These are phyloP conservation scores for Alopecurus myosuroides DNA, from an alignment of 176 grass and related monocot species.

Conservation along the genomic window DNA sequence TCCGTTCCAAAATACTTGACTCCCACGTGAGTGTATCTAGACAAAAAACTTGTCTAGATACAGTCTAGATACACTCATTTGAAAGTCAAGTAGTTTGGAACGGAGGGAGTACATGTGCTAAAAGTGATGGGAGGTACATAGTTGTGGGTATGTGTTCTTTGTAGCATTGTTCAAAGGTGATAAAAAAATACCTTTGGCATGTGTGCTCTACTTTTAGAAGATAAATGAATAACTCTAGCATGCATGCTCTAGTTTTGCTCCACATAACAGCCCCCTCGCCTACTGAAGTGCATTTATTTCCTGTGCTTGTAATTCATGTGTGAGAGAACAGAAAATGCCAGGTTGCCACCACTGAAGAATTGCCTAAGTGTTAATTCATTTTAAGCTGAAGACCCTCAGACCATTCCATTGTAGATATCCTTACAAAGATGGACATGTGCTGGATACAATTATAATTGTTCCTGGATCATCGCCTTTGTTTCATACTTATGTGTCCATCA, in stretches of 20 bases:
- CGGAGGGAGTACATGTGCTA: background rate
- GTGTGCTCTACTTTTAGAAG: background rate
- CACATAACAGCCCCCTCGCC: background rate
- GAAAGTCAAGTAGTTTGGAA: no score
- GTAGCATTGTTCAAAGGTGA: background rate
- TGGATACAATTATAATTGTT: background rate
- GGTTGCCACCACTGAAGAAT: background rate
- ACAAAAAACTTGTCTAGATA: no score
- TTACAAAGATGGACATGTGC: background rate
- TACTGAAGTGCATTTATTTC: background rate
- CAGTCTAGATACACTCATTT: no score
- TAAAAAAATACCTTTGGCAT: background rate
- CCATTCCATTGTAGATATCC: background rate
- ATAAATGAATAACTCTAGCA: background rate
- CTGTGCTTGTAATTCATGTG: background rate
- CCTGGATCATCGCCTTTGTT: background rate
- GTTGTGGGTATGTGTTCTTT: background rate
- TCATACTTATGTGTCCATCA: background rate
- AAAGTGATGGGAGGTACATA: background rate
- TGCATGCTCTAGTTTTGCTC: background rate
- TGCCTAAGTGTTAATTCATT: background rate
- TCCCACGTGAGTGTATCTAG: no score
- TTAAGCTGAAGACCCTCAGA: background rate
- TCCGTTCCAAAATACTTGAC: no score
- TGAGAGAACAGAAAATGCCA: background rate